Evolutionary conservation across 129 eudicot genomes (phyloP).

Genomic region (carrot (Daucus carota)): DH1_v3.0 NC_030384.2:30978001-30978500

Average conservation of each 20-base stretch:
- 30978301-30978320: too few species aligned
- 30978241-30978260: background rate
- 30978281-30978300: too few species aligned
- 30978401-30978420: background rate
- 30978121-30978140: background rate
- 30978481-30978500: too few species aligned
- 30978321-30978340: too few species aligned
- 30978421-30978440: background rate
- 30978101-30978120: background rate
- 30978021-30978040: background rate
- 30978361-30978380: background rate
- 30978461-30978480: too few species aligned
- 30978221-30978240: background rate
- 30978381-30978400: too few species aligned
- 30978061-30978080: constrained; percentile 2
- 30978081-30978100: background rate
- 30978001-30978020: background rate
- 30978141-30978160: constrained; percentile 71
- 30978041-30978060: constrained; percentile 4
- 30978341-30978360: background rate
- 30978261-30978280: background rate
- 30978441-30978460: too few species aligned
- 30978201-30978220: background rate
- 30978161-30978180: constrained; percentile 98
- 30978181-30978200: constrained; percentile 55